Base-by-base conservation (phyloP, 306 rosid genomes). In the Trifolium fragiferum region DNA sequence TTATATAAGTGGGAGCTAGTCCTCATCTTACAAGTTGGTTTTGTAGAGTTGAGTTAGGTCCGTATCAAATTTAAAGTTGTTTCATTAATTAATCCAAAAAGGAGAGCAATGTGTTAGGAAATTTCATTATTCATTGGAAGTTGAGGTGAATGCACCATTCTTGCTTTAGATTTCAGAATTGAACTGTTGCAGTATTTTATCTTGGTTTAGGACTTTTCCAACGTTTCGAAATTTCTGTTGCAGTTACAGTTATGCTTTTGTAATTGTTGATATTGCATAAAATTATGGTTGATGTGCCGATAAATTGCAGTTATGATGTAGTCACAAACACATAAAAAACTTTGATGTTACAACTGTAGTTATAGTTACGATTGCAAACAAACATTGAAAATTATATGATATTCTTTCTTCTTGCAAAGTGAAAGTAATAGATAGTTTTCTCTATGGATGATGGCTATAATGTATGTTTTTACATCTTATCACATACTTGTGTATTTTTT, bases 41-140 rank as follows among this genome's bases (percentile, higher is more conserved):
- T 44, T 12, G 15, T 11, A 44, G 13, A 4, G 1, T 44, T 13
- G 55, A 18, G 57, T 50, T 50, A 50, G 12, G 21, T 21, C 2
- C 57, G 18, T 7, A 6, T 5, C 1, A 18, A 18, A 18, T 8
- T 51, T 18, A 16, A 51, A 15, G 9, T 40, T 33, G 40, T 27
- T 53, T 59, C 66, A 46, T 59, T 67, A 10, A 37, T 50, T 49
- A 46, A 67, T 10, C 33, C 18, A 65, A 16, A 64, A 14, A 41
- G 63, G 32, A 38, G 65, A 10, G 76, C 73, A 43, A 50, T 70
- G 63, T 64, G 33, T 54, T 43, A 2, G 16, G 11, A 27, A 37
- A 64, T 75, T 33, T 47, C 35, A 50, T 66, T 74, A 15, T 58
- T 70, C 58, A 13, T 68, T 32, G 37, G 59, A 61, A 25, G 2